phyloP scores from a whole-genome alignment of 176 grass and related monocot species.

The Melocanna baccifera region DNA sequence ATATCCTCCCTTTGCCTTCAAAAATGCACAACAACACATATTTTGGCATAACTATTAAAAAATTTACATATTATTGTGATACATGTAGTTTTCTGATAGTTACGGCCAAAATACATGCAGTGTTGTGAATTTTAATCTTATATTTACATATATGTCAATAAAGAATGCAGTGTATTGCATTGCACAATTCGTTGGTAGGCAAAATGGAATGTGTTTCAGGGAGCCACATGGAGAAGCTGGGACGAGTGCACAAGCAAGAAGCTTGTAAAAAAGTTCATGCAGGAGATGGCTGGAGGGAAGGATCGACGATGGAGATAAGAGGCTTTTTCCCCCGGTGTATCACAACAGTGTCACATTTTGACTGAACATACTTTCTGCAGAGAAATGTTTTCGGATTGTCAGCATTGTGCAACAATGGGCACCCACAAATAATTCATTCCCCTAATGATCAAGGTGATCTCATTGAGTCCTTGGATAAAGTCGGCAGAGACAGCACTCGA shows the following conservation, averaged over 20 bases:
- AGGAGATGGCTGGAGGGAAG: background rate
- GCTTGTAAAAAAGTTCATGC: background rate
- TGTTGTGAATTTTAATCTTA: background rate
- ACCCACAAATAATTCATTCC: constrained; percentile 2
- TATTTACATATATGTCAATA: background rate
- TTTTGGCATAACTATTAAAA: no score
- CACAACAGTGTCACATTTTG: background rate
- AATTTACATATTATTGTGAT: no score
- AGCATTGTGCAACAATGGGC: background rate
- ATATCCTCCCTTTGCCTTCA: no score
- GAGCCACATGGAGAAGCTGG: background rate
- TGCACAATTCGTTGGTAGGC: background rate
- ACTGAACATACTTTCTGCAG: background rate
- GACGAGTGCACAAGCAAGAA: background rate
- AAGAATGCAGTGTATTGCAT: background rate
- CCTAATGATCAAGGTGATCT: background rate
- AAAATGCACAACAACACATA: no score
- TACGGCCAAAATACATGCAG: background rate
- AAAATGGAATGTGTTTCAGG: background rate
- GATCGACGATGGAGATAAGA: background rate
- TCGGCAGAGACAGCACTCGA: background rate
- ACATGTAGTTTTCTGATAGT: background rate
- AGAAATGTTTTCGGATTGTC: background rate
- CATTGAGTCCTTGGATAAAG: background rate
- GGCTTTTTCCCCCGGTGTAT: no score